Percentiles rank a stretch among this genome's conserved stretches.
phyloP scores from a whole-genome alignment of 129 eudicot species.

The Helianthus annuus region HanXRQr2.0-SUNRISE NC_035443.2:182683197-182683696 shows the following conservation, averaged over 20 bases:
- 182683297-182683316: not conserved
- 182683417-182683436: constrained; percentile 78
- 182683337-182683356: constrained; percentile 62
- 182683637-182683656: not conserved
- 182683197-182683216: constrained; percentile 15
- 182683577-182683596: not conserved
- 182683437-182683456: constrained; percentile 86
- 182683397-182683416: constrained; percentile 82
- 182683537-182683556: not conserved
- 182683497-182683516: not conserved
- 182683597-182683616: not conserved
- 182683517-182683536: not conserved
- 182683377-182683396: constrained; percentile 94
- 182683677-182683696: no score
- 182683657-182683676: not conserved
- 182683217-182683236: not conserved
- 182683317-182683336: constrained; percentile 1
- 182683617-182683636: not conserved
- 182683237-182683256: not conserved
- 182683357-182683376: constrained; percentile 69
- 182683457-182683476: constrained; percentile 88
- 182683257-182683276: not conserved
- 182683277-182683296: not conserved
- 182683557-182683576: not conserved
- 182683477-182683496: constrained; percentile 89